Evolutionary conservation across 495 filamentous ascomycete species (phyloP), one percentile per base, ranked within the genome.

Genomic region (Penicilliopsis zonata): DNA sequence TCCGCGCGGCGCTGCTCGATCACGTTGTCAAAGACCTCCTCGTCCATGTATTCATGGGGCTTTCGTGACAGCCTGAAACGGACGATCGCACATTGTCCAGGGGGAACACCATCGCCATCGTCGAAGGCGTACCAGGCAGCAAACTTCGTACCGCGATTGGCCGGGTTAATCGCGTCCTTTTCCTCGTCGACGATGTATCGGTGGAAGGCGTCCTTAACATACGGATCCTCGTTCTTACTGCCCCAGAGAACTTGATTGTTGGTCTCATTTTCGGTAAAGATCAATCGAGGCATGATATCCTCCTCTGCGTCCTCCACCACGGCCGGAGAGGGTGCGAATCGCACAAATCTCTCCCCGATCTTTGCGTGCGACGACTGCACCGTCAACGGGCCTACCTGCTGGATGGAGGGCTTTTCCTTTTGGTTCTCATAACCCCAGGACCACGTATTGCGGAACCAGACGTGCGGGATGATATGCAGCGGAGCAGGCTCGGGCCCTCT

Each of bases 361-460:
- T 75, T 75, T 37, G 67, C 55, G 50, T 96, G 88, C 21, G 68
- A 78, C 12, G 82, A 76, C 41, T 81, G 76, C 22, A 75, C 78
- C 23, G 76, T 59, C 3, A 80, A 74, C 14, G 80, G 71, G 3
- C 61, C 61, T 22, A 76, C 54, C 40, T 74, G 61, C 10, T 69
- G 65, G 36, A 94, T 80, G 5, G 62, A 70, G 0, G 88, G 88
- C 59, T 86, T 94, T 36, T 76, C 78, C 10, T 77, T 63, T 15
- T 62, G 52, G 9, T 72, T 51, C 42, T 92, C 80, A 24, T 78
- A 69, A 14, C 83, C 86, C 87, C 87, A 96, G 12, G 78, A 65
- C 88, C 88, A 96, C 7, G 87, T 94, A 50, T 96, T 96, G 18
- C 88, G 71, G 61, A 94, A 96, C 86, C 87, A 94, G 13, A 94